Percentiles rank a stretch among this genome's conserved stretches.
Evolutionary conservation across 345 rosid genomes (phyloP).

Genomic region (Lumnitzera littorea): DNA sequence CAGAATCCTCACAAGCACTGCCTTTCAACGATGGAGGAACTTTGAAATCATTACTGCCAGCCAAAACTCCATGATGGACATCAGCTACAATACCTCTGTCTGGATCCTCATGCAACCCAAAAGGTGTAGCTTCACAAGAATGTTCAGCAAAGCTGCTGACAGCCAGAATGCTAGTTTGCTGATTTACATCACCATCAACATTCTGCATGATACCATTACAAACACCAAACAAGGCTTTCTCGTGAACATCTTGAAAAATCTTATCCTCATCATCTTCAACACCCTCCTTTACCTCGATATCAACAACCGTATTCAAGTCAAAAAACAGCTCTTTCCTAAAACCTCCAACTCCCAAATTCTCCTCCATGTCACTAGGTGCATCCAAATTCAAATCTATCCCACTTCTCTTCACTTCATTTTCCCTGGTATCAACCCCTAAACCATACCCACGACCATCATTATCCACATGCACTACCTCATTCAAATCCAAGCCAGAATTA

Average conservation of each 20-base stretch:
- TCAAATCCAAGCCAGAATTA: slow-evolving; percentile 62
- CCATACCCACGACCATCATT: slow-evolving; percentile 7
- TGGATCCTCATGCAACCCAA: slow-evolving; percentile 17
- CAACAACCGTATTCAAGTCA: slow-evolving; percentile 74
- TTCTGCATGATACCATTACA: slow-evolving; percentile 31
- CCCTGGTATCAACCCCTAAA: slow-evolving; percentile 16
- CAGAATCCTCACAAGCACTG: background rate
- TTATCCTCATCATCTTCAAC: slow-evolving; percentile 12
- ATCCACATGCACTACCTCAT: slow-evolving; percentile 35
- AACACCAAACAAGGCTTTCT: slow-evolving; percentile 12
- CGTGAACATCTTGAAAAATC: slow-evolving; percentile 5
- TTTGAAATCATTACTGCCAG: background rate
- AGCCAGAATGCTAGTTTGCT: background rate
- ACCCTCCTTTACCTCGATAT: slow-evolving; percentile 37
- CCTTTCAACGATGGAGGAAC: slow-evolving; percentile 2
- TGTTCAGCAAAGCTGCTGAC: slow-evolving; percentile 4
- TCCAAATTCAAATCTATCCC: slow-evolving; percentile 81
- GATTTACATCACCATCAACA: slow-evolving; percentile 10
- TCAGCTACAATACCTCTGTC: background rate
- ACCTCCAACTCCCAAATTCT: slow-evolving; percentile 9
- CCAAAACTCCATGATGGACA: slow-evolving; percentile 1
- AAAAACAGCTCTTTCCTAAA: slow-evolving; percentile 44
- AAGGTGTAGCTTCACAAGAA: slow-evolving; percentile 27
- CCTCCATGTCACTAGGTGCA: slow-evolving; percentile 18
- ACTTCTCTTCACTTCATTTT: slow-evolving; percentile 21